phyloP scores from a whole-genome alignment of 768 basidiomycete genomes.

The Trametes coccinea region DNA sequence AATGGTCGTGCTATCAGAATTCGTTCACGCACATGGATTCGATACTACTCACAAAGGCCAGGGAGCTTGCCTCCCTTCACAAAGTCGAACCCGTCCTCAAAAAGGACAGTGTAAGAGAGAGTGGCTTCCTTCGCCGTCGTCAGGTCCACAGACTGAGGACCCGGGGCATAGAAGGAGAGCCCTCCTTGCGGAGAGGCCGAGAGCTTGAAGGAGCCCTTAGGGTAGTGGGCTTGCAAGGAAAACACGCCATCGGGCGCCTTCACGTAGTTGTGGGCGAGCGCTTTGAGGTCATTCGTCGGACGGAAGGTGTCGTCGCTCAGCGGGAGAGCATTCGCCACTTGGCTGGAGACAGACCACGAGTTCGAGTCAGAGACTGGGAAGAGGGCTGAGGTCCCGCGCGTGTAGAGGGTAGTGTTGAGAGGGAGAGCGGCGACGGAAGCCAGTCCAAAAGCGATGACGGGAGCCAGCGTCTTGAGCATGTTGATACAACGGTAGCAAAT shows the following conservation, averaged over 20 bases:
- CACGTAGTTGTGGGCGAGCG: constrained; percentile 26
- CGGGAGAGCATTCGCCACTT: constrained; percentile 22
- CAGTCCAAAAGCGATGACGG: constrained; percentile 18
- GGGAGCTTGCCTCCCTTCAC: constrained; percentile 72
- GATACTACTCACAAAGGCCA: constrained; percentile 54
- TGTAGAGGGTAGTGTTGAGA: background rate
- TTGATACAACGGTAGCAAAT: background rate
- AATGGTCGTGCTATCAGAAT: background rate
- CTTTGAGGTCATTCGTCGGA: constrained; percentile 23
- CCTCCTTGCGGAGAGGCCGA: constrained; percentile 51
- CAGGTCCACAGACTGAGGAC: constrained; percentile 51
- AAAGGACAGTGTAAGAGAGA: constrained; percentile 61
- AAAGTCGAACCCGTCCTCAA: constrained; percentile 62
- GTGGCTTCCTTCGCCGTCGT: constrained; percentile 67
- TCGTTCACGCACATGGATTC: background rate
- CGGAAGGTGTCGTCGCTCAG: constrained; percentile 29
- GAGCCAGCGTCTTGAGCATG: constrained; percentile 6
- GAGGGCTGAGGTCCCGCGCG: constrained; percentile 13
- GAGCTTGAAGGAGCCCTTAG: constrained; percentile 55
- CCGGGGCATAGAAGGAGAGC: constrained; percentile 71
- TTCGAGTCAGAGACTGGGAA: constrained; percentile 28
- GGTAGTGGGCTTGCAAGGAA: constrained; percentile 28
- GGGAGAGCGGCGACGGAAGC: constrained; percentile 16
- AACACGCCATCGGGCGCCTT: constrained; percentile 26
- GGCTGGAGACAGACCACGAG: constrained; percentile 30